Conservation (phyloP, 2,329 filamentous ascomycete genomes). For the Colletotrichum cuscutae region DNA sequence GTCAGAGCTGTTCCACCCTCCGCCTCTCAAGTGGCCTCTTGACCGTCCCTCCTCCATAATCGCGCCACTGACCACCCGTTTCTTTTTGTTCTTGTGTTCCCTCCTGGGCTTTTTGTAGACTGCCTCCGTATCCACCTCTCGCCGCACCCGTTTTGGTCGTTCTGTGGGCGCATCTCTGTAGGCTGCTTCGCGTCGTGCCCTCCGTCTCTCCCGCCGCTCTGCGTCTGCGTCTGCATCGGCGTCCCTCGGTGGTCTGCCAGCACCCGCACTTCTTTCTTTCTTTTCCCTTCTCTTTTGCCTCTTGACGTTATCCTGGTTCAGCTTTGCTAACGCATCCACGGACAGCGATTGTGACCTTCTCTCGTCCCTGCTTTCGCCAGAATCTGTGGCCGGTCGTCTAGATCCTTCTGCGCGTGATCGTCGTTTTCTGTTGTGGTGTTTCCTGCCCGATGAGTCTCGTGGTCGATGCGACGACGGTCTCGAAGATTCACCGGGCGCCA, state of each 20-base stretch:
- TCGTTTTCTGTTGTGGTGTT: constrained; percentile 49
- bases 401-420: constrained; percentile 44
- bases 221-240: constrained; percentile 42
- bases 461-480: constrained; percentile 44
- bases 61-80: constrained; percentile 75
- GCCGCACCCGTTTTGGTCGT: constrained; percentile 32
- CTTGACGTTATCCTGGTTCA: constrained; percentile 69
- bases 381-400: constrained; percentile 44
- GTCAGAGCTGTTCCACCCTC: constrained; percentile 52
- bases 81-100: constrained; percentile 58
- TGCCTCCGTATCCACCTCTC: constrained; percentile 40
- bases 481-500: constrained; percentile 49
- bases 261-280: constrained; percentile 46
- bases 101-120: constrained; percentile 47
- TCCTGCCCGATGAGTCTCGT: constrained; percentile 44
- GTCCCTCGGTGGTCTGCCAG: constrained; percentile 44
- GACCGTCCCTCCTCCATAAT: constrained; percentile 72
- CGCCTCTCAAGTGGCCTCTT: constrained; percentile 53
- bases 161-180: constrained; percentile 33
- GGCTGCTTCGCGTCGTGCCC: constrained; percentile 26
- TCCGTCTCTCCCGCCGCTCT: constrained; percentile 42
- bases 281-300: constrained; percentile 49
- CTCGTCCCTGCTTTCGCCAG: constrained; percentile 46
- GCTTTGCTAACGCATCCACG: constrained; percentile 70
- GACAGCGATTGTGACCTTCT: constrained; percentile 49